Base-by-base conservation (phyloP, 2,329 filamentous ascomycete species). In the Cyphellophora attinorum region DNA sequence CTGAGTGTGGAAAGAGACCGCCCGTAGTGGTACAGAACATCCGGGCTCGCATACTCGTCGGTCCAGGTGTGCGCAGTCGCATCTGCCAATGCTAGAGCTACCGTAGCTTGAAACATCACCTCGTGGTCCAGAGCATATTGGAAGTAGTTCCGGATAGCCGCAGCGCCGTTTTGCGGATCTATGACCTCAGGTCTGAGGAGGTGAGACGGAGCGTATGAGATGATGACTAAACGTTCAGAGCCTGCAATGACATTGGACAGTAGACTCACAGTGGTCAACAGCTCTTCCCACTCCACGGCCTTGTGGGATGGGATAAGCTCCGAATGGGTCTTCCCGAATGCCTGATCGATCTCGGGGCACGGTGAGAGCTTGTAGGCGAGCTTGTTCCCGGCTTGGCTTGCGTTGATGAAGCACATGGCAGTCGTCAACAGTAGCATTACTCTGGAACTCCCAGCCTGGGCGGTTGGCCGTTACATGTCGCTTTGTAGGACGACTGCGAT, bases 31-130 rank as follows among this genome's bases (percentile, higher is more conserved):
- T 18, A 37, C 16, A 40, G 16, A 11, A 30, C 18, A 23, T 40
- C 29, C 19, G 19, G n/a, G 15, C 37, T 30, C 10, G 34, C 29
- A 10, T 25, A 31, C 18, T 29, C 11, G 23, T 31, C 12, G 34
- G 13, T 23, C 36, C 32, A 34, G 12, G 12, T 14, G 14, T 32
- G 19, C 6, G 23, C 23, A 10, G 18, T 36, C 11, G 37, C 23
- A 13, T 35, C 33, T 8, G 35, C 32, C 17, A 30, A 27, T 17
- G 38, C 31, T 14, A 40, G 11, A 3, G 38, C 38, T 11, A 40
- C 27, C 4, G 37, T 15, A 6, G 38, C 34, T 27, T 40, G 33
- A 19, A 40, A 40, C 27, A 40, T 36, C 29, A 40, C 15, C 11
- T 15, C n/a, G 12, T 30, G 18, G 13, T 37, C 17, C 11, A 40